phyloP scores from a whole-genome alignment of 228 moss, liverwort and hornwort genomes.

The Sphagnum fallax region DNA sequence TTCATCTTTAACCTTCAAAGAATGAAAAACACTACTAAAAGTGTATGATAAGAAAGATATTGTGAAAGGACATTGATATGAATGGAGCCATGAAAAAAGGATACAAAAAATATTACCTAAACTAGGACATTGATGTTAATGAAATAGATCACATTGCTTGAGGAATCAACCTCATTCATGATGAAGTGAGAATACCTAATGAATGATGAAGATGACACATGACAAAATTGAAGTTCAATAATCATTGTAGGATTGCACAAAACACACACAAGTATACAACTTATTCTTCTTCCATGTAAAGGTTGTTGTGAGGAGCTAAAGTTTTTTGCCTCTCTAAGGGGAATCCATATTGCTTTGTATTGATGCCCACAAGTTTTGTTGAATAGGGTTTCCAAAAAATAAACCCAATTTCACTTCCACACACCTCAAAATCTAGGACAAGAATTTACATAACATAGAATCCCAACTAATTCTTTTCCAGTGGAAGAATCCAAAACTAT shows the following conservation, averaged over 20 bases:
- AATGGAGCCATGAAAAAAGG: not conserved
- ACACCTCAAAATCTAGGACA: slow-evolving; percentile 78
- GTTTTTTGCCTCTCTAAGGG: too few relatives aligned
- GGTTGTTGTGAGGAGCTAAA: not conserved
- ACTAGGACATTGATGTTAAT: slow-evolving; percentile 53
- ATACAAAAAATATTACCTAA: slow-evolving; percentile 16
- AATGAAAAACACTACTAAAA: not conserved
- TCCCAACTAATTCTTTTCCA: slow-evolving; percentile 75
- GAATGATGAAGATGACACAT: slow-evolving; percentile 1
- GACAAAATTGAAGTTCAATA: not conserved
- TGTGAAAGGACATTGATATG: not conserved
- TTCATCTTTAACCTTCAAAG: too few relatives aligned
- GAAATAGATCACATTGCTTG: slow-evolving; percentile 52
- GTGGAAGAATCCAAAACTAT: not conserved
- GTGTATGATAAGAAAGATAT: not conserved
- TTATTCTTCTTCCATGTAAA: not conserved
- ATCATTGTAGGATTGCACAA: not conserved
- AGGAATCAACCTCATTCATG: slow-evolving; percentile 81
- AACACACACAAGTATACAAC: not conserved
- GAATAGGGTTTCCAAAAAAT: too few relatives aligned
- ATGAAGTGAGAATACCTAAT: slow-evolving; percentile 89
- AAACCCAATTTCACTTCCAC: slow-evolving; percentile 64
- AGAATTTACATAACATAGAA: slow-evolving; percentile 58
- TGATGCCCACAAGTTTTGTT: too few relatives aligned
- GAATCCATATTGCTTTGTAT: too few relatives aligned